Evolutionary conservation across 192 early-diverging fungal genomes (phyloP), one percentile per base, ranked within the genome.

Genomic region (Backusella mclennaniae): DNA sequence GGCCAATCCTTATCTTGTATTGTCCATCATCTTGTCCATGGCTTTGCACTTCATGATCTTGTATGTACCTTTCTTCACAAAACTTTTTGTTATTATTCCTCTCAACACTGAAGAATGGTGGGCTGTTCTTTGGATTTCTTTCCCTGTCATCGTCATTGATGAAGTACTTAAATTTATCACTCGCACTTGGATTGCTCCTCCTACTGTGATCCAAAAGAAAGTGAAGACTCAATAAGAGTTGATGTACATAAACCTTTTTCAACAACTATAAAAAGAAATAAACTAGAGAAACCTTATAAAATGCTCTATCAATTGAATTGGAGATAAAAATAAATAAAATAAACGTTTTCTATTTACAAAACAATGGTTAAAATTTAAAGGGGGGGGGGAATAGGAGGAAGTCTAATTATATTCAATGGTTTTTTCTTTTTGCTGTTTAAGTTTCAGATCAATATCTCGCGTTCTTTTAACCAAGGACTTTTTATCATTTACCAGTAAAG

Each of bases 41-140:
- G 85, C 82, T 9, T 86, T 99, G 76, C 97, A 99, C 87, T 93
- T 98, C 77, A 91, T 94, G 84, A 98, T 99, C 79, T 91, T 99
- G 36, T 98, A 99, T 79, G 93, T 98, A 49, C 98, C 98, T 59
- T 95, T 98, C 90, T 96, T 99, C 82, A 89, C 93, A 79, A 85
- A 89, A 38, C 83, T 99, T 69, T 99, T 99, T 84, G 89, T 89
- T 75, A 98, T 99, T 69, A 89, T 94, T 12, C 95, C 95, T 33
- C 87, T 99, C 63, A 95, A 95, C 75, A 68, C 53, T 29, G 87
- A 86, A 9, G 98, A 99, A 86, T 99, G 98, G 98, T 87, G 87
- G 80, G 93, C 92, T 31, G 96, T 99, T 19, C 56, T 98, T 41
- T 86, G 84, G 79, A 97, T 98, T 68, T 98, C 96, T 33, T 75